Evolutionary conservation across 176 grass and related monocot species (phyloP), one percentile per base, ranked within the genome.

Genomic region (Rhynchospora pubera): DNA sequence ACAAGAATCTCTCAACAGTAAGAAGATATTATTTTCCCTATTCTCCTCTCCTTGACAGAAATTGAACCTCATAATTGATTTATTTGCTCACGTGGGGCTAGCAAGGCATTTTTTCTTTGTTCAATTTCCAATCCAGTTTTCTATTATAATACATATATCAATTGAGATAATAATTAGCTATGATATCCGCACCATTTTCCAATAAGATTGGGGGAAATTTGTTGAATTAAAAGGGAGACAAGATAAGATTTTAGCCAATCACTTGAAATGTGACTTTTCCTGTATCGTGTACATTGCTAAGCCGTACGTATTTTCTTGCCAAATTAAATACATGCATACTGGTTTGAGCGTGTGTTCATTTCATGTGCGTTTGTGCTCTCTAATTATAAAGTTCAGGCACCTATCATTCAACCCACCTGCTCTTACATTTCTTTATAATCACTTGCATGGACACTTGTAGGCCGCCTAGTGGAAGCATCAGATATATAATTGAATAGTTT

Each of bases 181-280:
- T 47, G 57, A 81, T 81, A 81, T 81, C 79, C 64, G 43, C 59
- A 81, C 79, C 79, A 64, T 81, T 81, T 81, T 81, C 79, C 79
- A 81, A 65, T 81, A 81, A 81, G 60, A 81, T 62, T 65, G 79
- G 61, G 56, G 13, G 0, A 42, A 53, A 77, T 51, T 48, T 53
- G 45, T 43, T 68, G 16, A 70, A 70, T 45, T 19, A 21, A 52
- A 50, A 22, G 70, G 3, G 70, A 51, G 46, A 52, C 46, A 28
- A 50, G 70, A 74, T 74, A 74, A 74, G 46, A 47, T 12, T 39
- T 26, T 14, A 21, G 19, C 68, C 44, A 79, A 42, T 79, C 16
- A 5, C 34, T 57, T 59, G 28, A 78, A 79, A 61, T 57, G 19
- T 18, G 53, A 53, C 5, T 22, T 58, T 32, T 58, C 6, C 34